Conservation (phyloP, 805 yeast species). For the Jamesozyma spencerorum region DNA sequence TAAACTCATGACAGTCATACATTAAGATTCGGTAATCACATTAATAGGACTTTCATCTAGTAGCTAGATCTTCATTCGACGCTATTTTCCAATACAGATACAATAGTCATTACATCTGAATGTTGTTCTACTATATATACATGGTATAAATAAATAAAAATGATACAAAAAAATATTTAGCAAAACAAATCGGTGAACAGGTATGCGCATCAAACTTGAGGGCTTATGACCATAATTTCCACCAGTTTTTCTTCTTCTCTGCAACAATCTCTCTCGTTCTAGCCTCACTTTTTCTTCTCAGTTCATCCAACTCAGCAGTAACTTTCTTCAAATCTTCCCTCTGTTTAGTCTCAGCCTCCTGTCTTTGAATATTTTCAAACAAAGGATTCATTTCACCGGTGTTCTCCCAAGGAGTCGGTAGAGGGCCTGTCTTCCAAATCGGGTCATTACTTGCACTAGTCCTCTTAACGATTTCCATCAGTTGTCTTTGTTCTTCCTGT, state of each 20-base stretch:
- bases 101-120: no score
- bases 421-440: conserved; percentile 71
- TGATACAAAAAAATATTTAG: not conserved
- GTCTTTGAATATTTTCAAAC: conserved; percentile 3
- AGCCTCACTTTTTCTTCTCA: conserved; percentile 4
- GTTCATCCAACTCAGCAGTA: conserved; percentile 2
- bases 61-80: no score
- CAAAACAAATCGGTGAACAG: no score
- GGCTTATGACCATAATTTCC: conserved; percentile 11
- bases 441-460: conserved; percentile 68
- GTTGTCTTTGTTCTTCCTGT: conserved; percentile 56
- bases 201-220: no score
- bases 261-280: conserved; percentile 4
- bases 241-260: conserved; percentile 8
- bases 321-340: conserved; percentile 2
- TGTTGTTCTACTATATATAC: no score
- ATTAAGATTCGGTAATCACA: no score
- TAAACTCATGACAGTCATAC: no score
- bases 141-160: not conserved
- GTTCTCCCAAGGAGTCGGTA: conserved; percentile 58
- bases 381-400: conserved; percentile 1
- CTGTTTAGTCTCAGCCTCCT: conserved; percentile 5
- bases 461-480: conserved; percentile 55
- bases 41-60: no score
- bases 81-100: no score